Evolutionary conservation across 176 grass and related monocot species (phyloP).

Genomic region (Dendrocalamus sinicus): DNA sequence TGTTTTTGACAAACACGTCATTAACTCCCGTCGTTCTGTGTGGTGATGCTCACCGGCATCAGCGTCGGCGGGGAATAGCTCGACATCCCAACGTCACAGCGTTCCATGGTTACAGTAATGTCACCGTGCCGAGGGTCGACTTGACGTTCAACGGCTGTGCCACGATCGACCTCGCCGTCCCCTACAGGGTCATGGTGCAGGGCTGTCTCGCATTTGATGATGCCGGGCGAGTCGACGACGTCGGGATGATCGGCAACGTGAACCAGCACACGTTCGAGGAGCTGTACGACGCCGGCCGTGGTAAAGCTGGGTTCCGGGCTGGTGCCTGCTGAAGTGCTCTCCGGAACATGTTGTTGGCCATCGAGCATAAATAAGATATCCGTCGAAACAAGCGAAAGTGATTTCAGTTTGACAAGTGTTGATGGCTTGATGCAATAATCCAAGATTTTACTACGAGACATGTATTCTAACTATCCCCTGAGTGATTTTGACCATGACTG

Average conservation of each 20-base stretch:
- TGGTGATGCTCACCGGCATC: constrained; percentile 49
- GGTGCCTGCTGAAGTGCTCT: constrained; percentile 41
- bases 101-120: constrained; percentile 17
- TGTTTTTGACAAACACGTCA: no score
- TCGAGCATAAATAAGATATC: no score
- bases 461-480: no score
- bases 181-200: constrained; percentile 19
- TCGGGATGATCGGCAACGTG: constrained; percentile 61
- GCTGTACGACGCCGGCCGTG: constrained; percentile 40
- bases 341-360: no score
- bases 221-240: neutral
- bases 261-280: constrained; percentile 67
- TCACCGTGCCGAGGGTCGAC: constrained; percentile 51
- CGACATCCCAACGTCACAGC: constrained; percentile 30
- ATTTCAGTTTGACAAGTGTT: no score
- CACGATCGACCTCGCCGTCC: constrained; percentile 43
- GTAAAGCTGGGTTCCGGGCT: constrained; percentile 52
- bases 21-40: constrained; percentile 37
- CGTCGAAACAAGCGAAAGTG: no score
- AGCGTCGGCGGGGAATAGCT: constrained; percentile 53
- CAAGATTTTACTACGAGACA: no score
- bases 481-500: no score
- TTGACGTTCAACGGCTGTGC: constrained; percentile 43
- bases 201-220: constrained; percentile 61
- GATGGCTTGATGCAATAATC: no score